Evolutionary conservation across 192 early-diverging fungal genomes (phyloP).

Genomic region (Linnemannia hyalina): DNA sequence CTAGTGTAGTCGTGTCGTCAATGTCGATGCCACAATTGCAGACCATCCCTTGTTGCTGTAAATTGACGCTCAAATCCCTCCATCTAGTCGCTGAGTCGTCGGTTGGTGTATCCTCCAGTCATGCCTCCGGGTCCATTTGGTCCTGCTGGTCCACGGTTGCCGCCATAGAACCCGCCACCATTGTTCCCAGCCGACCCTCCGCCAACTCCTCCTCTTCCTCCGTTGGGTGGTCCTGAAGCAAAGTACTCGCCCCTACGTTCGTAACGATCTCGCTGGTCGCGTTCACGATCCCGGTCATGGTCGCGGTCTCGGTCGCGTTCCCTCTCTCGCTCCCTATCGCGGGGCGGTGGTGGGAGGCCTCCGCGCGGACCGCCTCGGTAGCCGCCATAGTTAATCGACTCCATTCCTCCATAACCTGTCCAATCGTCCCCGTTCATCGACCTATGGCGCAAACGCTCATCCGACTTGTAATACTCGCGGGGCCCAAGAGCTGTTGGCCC

Average conservation of each 20-base stretch:
- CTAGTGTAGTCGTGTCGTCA: not conserved
- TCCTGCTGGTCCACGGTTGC: slow-evolving; percentile 26
- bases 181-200: not conserved
- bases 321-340: slow-evolving; percentile 46
- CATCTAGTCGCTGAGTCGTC: slow-evolving; percentile 32
- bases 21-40: not conserved
- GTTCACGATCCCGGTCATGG: slow-evolving; percentile 35
- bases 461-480: slow-evolving; percentile 44
- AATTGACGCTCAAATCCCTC: not conserved
- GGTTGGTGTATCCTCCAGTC: slow-evolving; percentile 28
- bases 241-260: slow-evolving; percentile 44
- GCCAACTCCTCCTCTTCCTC: slow-evolving; percentile 7
- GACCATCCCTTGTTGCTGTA: not conserved
- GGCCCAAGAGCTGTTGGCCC: slow-evolving; percentile 21
- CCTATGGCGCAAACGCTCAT: slow-evolving; percentile 40
- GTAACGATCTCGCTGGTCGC: slow-evolving; percentile 35
- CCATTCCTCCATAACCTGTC: slow-evolving; percentile 34
- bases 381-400: slow-evolving; percentile 28
- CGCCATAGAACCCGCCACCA: slow-evolving; percentile 24
- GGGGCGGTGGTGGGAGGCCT: slow-evolving; percentile 30
- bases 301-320: slow-evolving; percentile 41
- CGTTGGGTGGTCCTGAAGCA: slow-evolving; percentile 10
- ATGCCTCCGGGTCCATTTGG: slow-evolving; percentile 6
- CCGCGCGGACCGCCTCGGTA: slow-evolving; percentile 43
- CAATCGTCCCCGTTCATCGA: slow-evolving; percentile 53